Base-by-base conservation (phyloP, 2,329 filamentous ascomycete species). In the Chrysoporthe puriensis region DNA sequence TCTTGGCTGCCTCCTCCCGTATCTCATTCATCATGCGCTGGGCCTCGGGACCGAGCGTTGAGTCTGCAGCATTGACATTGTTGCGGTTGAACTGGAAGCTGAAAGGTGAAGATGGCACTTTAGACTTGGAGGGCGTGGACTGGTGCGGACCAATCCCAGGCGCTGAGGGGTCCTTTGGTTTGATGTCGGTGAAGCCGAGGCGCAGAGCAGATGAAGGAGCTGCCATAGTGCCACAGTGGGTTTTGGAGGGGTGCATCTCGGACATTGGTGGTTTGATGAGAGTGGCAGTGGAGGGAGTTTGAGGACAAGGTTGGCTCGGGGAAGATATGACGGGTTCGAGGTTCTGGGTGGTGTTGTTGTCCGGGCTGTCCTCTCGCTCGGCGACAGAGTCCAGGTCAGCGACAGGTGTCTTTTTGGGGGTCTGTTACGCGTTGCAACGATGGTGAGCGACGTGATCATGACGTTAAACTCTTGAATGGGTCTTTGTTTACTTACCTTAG, bases 211-310 rank as follows among this genome's bases (percentile, higher is more conserved):
- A 93, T 36, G 96, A 94, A 1, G 91, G 87, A 57, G 92, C 83
- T 64, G 91, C 92, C 70, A 89, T 91, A 32, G 91, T 94, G 71
- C 87, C 85, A 13, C 18, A 16, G 67, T 96, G 93, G 66, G 88
- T 87, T 76, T 91, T 92, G 81, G 91, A 92, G 9, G 95, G 95
- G 76, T 97, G 94, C 94, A 97, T 97, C 77, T 97, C 94, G 69
- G 90, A 88, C 71, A 85, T 85, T 60, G 90, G 83, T 34, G 93
- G 91, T 80, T 91, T 91, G 72, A 91, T 81, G 6, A 88, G 85
- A 4, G 88, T 88, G 16, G 85, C 86, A 50, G 87, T 87, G 52
- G 83, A 84, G 5, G 93, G 93, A 1, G 91, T 90, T 73, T 77
- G 72, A 62, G 81, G 76, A 26, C 26, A 26, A 62, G 73, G 75